Conservation (phyloP, 164 flowering plant species). For the Aristolochia contorta region DNA sequence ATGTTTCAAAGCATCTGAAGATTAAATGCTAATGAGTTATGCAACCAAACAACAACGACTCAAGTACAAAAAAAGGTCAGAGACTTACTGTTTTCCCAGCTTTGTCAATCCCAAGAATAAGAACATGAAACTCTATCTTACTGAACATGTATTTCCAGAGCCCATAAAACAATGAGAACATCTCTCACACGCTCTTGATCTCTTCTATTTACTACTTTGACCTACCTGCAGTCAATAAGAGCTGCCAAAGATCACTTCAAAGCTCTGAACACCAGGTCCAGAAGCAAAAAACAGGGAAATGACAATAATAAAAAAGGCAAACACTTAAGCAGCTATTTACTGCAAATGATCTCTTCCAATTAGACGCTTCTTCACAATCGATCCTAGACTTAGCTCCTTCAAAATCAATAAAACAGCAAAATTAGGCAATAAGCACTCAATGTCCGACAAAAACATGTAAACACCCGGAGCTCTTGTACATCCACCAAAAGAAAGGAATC, state of each 20-base stretch:
- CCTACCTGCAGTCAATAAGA: constrained; percentile 12
- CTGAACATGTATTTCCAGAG: constrained; percentile 79
- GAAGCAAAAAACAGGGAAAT: neutral
- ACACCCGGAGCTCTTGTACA: no score
- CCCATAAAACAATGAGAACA: constrained; percentile 94
- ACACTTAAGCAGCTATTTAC: no score
- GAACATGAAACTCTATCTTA: constrained; percentile 91
- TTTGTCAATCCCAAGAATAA: constrained; percentile 95
- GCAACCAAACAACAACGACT: no score
- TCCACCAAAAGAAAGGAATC: no score
- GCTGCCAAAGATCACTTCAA: constrained; percentile 2
- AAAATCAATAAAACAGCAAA: no score
- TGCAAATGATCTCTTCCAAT: no score
- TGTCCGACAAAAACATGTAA: no score
- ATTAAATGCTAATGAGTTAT: no score
- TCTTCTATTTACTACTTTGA: constrained; percentile 6
- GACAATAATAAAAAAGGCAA: neutral
- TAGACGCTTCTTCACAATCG: no score
- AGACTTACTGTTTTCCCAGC: constrained; percentile 88
- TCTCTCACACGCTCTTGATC: constrained; percentile 19
- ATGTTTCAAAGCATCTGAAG: no score
- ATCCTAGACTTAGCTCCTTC: no score
- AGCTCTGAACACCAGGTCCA: neutral
- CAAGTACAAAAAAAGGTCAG: neutral
- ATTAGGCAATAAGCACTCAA: no score